Evolutionary conservation across 164 flowering plant species (phyloP), one percentile per base, ranked within the genome.

Genomic region (Sedum album): DNA sequence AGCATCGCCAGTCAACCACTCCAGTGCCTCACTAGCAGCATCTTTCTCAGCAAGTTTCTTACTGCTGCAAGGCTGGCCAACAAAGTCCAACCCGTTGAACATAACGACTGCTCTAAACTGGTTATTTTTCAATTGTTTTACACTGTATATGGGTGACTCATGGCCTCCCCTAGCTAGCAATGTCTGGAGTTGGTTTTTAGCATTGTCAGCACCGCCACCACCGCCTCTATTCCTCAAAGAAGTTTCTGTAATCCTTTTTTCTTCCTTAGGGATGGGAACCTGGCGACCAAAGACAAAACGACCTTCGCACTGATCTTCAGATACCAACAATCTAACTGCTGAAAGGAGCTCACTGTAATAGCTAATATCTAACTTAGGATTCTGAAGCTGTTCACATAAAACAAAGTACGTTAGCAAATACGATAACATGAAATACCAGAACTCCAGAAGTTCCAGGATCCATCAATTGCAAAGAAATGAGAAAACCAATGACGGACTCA

Each of bases 1-100:
- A 25, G 66, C 73, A 36, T 83, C 86, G 28, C 91, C 88, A 30
- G 72, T 75, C 72, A 93, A 69, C 90, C 89, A 88, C 61, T 74
- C 79, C 61, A 91, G 69, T 60, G 98, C 98, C 76, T 82, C 87
- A 31, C 81, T 76, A 23, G 98, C 98, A 14, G 98, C 98, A 76
- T 88, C 92, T 71, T 88, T 93, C 67, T 93, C 97, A 1, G 98
- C 98, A 65, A 68, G 79, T 74, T 89, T 93, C 81, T 91, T 91
- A 72, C 78, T 88, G 76, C 67, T 76, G 74, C 91, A 82, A 69
- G 97, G 93, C 68, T 80, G 78, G 26, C 98, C 96, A 20, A 66
- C 73, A 53, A 93, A 80, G 73, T 91, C 76, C 83, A 84, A 78
- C 8, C 90, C 97, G 51, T 91, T 91, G 71, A 93, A 89, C 60